Evolutionary conservation across 805 yeast genomes (phyloP).

Genomic region (Candida pseudoglaebosa): DNA sequence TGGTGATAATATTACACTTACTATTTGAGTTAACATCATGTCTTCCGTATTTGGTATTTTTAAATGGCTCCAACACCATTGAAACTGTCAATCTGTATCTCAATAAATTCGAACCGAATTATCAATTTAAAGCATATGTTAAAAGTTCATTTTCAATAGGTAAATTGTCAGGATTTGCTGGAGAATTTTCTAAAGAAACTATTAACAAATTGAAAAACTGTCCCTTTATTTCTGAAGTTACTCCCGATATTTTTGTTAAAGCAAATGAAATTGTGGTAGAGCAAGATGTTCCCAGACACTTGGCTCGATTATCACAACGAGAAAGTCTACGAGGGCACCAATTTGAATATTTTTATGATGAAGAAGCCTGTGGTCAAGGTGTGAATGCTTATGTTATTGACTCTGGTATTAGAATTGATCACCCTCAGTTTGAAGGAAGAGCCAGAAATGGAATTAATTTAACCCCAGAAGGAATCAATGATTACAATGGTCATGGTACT

Average conservation of each 20-base stretch:
- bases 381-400: conserved; percentile 80
- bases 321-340: conserved; percentile 16
- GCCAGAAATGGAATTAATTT: conserved; percentile 58
- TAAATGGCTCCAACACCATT: conserved; percentile 47
- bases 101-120: conserved; percentile 4
- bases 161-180: conserved; percentile 65
- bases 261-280: conserved; percentile 50
- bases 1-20: too few relatives aligned
- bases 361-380: conserved; percentile 46
- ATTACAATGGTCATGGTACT: conserved; percentile 54
- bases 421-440: conserved; percentile 63
- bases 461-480: conserved; percentile 56
- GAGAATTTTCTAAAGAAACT: conserved; percentile 49
- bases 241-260: conserved; percentile 59
- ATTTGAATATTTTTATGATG: conserved; percentile 47
- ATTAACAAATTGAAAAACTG: conserved; percentile 47
- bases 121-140: conserved; percentile 46
- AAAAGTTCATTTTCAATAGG: conserved; percentile 61
- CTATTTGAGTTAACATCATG: background rate
- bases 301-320: conserved; percentile 58
- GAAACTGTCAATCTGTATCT: conserved; percentile 46
- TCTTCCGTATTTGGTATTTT: conserved; percentile 45
- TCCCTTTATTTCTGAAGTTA: conserved; percentile 64
- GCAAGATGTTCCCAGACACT: conserved; percentile 56
- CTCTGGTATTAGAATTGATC: conserved; percentile 65